phyloP scores from a whole-genome alignment of 2,329 filamentous ascomycete genomes.

The Phialophora macrospora region DNA sequence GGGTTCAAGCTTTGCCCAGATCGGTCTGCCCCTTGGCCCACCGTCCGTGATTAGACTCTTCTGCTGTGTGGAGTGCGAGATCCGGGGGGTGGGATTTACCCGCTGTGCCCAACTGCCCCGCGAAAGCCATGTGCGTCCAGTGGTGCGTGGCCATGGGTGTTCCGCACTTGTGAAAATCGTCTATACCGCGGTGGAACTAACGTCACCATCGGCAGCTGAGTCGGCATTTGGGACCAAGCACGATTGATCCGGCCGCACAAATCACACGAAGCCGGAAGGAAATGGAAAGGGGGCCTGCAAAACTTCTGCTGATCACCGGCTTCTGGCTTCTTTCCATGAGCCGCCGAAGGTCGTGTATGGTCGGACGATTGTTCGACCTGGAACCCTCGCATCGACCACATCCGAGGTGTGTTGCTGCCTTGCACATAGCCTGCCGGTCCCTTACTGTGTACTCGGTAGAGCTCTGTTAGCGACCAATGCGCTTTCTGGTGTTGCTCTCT shows the following conservation, averaged over 20 bases:
- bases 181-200: not conserved
- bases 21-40: not conserved
- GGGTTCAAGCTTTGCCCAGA: not conserved
- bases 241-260: not conserved
- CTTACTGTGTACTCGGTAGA: not conserved
- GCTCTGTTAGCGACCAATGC: not conserved
- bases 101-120: not conserved
- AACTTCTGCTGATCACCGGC: not conserved
- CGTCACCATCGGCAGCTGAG: conserved; percentile 7
- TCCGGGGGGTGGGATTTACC: not conserved
- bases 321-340: not conserved
- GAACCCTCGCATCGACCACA: not conserved
- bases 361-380: not conserved
- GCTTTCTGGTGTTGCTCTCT: not conserved
- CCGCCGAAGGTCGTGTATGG: not conserved
- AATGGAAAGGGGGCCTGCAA: not conserved
- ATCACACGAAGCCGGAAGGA: not conserved
- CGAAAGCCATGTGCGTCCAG: not conserved
- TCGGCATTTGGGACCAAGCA: not conserved
- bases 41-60: not conserved
- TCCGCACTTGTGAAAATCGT: not conserved
- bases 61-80: not conserved
- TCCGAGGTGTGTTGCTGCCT: not conserved
- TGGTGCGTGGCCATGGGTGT: not conserved
- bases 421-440: not conserved